Evolutionary conservation across 257 asterid species (phyloP), one percentile per base, ranked within the genome.

Genomic region (Lantana camara): DNA sequence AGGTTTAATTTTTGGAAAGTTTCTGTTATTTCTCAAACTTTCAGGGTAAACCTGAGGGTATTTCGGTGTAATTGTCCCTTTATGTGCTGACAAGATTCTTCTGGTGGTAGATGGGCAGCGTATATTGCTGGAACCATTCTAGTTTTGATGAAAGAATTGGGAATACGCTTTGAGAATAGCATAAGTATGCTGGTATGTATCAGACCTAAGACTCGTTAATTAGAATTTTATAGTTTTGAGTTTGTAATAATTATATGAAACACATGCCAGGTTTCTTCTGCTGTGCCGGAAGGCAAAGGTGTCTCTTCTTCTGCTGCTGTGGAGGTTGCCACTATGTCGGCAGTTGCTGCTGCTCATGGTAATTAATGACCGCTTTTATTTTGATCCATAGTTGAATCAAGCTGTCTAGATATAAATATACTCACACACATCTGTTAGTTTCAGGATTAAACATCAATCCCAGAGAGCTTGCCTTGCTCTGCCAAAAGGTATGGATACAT

Each of bases 261-360:
- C 34, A 35, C 69, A 64, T n/a, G n/a, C n/a, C 64, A 94, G 99
- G 99, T 94, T 70, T 94, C 99, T 72, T 94, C 99, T 45, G 95
- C 97, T 63, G 99, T 94, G 57, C 99, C 99, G 0, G 99, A 94
- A 81, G 99, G 99, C 73, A 94, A 94, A 83, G 99, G 99, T 14
- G 99, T 93, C 60, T 90, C 97, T 19, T 88, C 99, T 48, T 94
- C 99, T 60, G 99, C 99, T 62, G 77, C 97, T 61, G 85, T 94
- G 80, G 99, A 94, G 76, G 97, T 94, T 47, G 99, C 99, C 54
- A 87, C 95, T 70, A 87, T 93, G 97, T 90, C 95, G 72, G 97
- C 95, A 9, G 69, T 90, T 47, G 96, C 92, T 66, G 95, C 99
- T 66, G 82, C 97, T 69, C 87, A 90, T 70, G 99, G 99, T 93